Evolutionary conservation across 2,329 filamentous ascomycete genomes (phyloP).

Genomic region (Zasmidium angulare): DNA sequence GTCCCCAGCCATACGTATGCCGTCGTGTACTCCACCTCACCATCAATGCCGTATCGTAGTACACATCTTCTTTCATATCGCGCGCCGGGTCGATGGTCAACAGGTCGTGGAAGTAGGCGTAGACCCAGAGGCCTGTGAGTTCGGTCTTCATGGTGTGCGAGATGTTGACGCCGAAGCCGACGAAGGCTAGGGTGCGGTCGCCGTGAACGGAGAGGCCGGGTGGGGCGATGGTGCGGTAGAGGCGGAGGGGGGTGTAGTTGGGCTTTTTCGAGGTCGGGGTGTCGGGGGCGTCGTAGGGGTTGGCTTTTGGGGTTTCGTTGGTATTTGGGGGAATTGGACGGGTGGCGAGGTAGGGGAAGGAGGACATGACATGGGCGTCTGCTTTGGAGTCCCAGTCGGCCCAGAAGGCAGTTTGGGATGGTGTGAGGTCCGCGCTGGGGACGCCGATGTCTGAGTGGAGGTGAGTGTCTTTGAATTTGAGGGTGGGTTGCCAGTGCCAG

Average conservation of each 20-base stretch:
- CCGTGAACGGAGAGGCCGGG: conserved; percentile 6
- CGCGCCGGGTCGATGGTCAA: conserved; percentile 6
- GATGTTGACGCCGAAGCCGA: conserved; percentile 10
- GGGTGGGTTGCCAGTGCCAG: conserved; percentile 12
- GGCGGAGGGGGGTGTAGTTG: conserved; percentile 8
- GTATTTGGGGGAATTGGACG: conserved; percentile 3
- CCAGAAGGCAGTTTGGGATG: conserved; percentile 9
- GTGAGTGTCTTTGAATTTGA: conserved; percentile 10
- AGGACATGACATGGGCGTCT: conserved; percentile 10
- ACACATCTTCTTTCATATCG: background rate
- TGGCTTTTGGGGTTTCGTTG: background rate
- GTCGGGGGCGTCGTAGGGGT: background rate
- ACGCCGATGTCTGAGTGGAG: conserved; percentile 14
- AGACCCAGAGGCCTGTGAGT: conserved; percentile 14
- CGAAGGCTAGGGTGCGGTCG: conserved; percentile 12
- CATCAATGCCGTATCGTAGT: conserved; percentile 5
- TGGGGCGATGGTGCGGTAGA: conserved; percentile 15
- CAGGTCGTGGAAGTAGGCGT: conserved; percentile 15
- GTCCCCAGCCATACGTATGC: conserved; percentile 14
- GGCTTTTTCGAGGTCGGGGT: background rate
- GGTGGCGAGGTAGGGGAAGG: conserved; percentile 6
- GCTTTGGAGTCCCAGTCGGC: conserved; percentile 6
- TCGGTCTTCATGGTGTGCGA: conserved; percentile 12
- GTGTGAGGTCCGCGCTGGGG: conserved; percentile 11
- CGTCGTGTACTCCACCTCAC: conserved; percentile 12